A percentile compares a stretch with the other conserved stretches of the same genome.
These are phyloP conservation scores for Colletotrichum falcatum DNA, from an alignment of 2,329 filamentous ascomycete genomes.

Conservation along the genomic window DNA sequence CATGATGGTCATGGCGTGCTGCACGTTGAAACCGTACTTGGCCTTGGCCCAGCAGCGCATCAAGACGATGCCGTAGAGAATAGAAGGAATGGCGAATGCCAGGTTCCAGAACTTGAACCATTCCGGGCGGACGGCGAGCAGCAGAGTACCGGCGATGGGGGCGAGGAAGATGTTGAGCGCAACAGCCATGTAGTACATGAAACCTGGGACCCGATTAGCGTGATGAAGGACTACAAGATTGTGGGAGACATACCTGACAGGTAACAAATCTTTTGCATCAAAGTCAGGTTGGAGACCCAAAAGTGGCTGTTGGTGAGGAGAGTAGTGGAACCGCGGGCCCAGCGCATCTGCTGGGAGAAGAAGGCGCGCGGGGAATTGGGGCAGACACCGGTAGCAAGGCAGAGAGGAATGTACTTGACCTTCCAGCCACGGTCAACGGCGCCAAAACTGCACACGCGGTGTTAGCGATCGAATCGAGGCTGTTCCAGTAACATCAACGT, in stretches of 20 bases:
- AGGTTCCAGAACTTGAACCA: slow-evolving; percentile 59
- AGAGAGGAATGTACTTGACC: slow-evolving; percentile 55
- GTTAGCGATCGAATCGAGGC: not conserved
- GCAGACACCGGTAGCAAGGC: slow-evolving; percentile 56
- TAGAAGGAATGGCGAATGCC: slow-evolving; percentile 55
- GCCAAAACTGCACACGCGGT: slow-evolving; percentile 47
- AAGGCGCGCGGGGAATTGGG: slow-evolving; percentile 56
- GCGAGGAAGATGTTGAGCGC: slow-evolving; percentile 56
- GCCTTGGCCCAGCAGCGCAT: slow-evolving; percentile 56
- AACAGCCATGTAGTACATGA: slow-evolving; percentile 55
- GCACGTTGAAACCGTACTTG: slow-evolving; percentile 56
- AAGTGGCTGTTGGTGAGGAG: slow-evolving; percentile 56
- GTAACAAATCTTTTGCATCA: slow-evolving; percentile 57
- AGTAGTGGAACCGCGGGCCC: slow-evolving; percentile 55
- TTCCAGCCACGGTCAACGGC: slow-evolving; percentile 58
- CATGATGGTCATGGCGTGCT: slow-evolving; percentile 55
- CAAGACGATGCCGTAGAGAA: slow-evolving; percentile 54
- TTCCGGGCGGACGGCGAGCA: slow-evolving; percentile 54
- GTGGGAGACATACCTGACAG: slow-evolving; percentile 48
- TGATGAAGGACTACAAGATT: rapidly evolving
- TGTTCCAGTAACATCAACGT: slow-evolving; percentile 23
- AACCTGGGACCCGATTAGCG: slow-evolving; percentile 42
- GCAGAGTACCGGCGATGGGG: slow-evolving; percentile 54
- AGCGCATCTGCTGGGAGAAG: slow-evolving; percentile 59
- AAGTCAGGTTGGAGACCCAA: slow-evolving; percentile 52